Conservation (phyloP, 257 asterid genomes). For the Voacanga thouarsii region DNA sequence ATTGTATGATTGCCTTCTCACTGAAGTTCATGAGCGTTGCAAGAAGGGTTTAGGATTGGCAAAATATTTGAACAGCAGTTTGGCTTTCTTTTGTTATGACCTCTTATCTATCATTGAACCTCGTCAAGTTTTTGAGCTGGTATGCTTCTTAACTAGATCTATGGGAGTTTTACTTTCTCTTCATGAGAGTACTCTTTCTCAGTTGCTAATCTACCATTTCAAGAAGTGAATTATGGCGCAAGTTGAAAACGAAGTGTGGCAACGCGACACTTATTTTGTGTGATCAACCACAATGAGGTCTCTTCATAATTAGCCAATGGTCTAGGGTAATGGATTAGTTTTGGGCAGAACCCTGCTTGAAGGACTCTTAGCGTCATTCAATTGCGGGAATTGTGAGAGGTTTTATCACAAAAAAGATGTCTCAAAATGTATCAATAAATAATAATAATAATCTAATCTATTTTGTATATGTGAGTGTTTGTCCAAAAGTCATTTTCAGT, state of each 20-base stretch:
- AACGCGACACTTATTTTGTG: neutral
- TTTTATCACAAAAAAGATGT: neutral
- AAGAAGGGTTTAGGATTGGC: constrained; percentile 95
- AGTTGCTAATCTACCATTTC: neutral
- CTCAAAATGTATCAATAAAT: neutral
- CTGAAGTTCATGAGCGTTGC: constrained; percentile 99
- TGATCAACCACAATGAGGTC: neutral
- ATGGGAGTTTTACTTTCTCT: neutral
- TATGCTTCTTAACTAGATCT: constrained; percentile 25
- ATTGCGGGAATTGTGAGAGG: neutral
- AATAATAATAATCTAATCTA: neutral
- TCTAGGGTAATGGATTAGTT: neutral
- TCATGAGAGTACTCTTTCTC: neutral
- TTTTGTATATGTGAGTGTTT: neutral
- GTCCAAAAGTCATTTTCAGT: neutral
- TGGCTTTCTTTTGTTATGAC: constrained; percentile 99
- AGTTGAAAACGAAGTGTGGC: neutral
- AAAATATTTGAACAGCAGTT: constrained; percentile 86
- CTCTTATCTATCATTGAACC: constrained; percentile 93
- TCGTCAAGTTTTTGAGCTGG: constrained; percentile 99
- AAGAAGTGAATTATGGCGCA: neutral
- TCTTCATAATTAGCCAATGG: neutral
- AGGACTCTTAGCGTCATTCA: neutral
- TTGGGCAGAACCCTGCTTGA: neutral
- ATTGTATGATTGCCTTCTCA: constrained; percentile 84